phyloP scores from a whole-genome alignment of 345 rosid genomes.

The Carallia pectinifolia region DNA sequence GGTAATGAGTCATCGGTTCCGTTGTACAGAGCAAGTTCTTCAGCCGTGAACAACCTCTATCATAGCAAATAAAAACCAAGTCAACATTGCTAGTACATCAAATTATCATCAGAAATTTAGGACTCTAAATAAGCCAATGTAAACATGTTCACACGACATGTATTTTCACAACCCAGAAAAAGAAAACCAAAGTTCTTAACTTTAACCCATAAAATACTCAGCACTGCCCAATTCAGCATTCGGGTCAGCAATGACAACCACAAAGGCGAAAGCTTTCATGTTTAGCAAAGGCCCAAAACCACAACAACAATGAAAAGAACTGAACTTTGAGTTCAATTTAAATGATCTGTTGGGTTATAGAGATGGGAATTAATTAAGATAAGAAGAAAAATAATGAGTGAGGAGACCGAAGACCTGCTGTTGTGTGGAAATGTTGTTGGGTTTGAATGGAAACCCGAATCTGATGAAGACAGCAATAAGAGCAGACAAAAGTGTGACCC shows the following conservation, averaged over 20 bases:
- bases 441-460: neutral
- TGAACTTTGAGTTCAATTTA: neutral
- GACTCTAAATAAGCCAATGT: no score
- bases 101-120: no score
- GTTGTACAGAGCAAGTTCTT: slow-evolving; percentile 70
- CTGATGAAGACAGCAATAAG: neutral
- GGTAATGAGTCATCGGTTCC: slow-evolving; percentile 74
- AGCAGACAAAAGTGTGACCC: neutral
- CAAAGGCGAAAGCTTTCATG: neutral
- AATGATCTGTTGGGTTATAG: neutral
- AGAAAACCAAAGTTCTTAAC: neutral
- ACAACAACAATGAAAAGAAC: neutral
- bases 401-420: neutral
- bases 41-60: slow-evolving; percentile 66
- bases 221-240: neutral
- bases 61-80: slow-evolving; percentile 1
- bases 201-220: neutral
- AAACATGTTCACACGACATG: no score
- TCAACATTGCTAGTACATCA: neutral
- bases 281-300: neutral
- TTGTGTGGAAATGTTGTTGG: neutral
- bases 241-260: neutral
- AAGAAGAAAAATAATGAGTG: neutral
- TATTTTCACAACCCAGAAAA: neutral
- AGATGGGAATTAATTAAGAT: neutral